Percentiles rank a stretch among this genome's conserved stretches.
Evolutionary conservation across 257 asterid genomes (phyloP).

Genomic region (Nicotiana tomentosiformis): DNA sequence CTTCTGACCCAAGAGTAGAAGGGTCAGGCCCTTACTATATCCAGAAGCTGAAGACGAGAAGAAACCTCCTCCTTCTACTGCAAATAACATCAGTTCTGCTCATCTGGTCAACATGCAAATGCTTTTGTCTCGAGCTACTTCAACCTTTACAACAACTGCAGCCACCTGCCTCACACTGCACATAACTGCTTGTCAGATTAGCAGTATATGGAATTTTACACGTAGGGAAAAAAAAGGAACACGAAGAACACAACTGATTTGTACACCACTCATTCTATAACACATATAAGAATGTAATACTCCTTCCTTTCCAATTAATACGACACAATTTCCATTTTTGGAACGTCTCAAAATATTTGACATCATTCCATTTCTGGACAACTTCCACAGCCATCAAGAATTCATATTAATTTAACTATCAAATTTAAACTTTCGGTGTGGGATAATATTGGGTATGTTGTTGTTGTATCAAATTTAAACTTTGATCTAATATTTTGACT

Average conservation of each 20-base stretch:
- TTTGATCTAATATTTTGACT: not conserved
- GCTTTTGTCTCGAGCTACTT: constrained; percentile 9
- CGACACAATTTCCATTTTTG: not conserved
- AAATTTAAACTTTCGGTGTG: not conserved
- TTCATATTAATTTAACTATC: not conserved
- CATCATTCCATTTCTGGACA: not conserved
- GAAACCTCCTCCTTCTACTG: constrained; percentile 99
- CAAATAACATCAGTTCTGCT: constrained; percentile 92
- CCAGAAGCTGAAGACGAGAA: constrained; percentile 99
- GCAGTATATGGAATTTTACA: not conserved
- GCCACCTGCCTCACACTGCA: constrained; percentile 19
- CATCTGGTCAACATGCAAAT: constrained; percentile 58
- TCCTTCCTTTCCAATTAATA: not conserved
- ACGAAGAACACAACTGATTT: not conserved
- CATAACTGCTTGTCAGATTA: not conserved
- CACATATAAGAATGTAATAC: not conserved
- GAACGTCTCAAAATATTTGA: not conserved
- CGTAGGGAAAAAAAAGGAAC: not conserved
- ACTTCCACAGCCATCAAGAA: not conserved
- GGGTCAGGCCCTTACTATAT: constrained; percentile 92
- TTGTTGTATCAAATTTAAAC: not conserved
- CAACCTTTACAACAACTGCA: not conserved
- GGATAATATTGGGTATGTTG: no score
- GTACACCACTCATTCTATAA: not conserved
- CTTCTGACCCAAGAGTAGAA: constrained; percentile 82